Base-by-base conservation (phyloP, 441 rosid genomes). In the Corymbia calophylla region DNA sequence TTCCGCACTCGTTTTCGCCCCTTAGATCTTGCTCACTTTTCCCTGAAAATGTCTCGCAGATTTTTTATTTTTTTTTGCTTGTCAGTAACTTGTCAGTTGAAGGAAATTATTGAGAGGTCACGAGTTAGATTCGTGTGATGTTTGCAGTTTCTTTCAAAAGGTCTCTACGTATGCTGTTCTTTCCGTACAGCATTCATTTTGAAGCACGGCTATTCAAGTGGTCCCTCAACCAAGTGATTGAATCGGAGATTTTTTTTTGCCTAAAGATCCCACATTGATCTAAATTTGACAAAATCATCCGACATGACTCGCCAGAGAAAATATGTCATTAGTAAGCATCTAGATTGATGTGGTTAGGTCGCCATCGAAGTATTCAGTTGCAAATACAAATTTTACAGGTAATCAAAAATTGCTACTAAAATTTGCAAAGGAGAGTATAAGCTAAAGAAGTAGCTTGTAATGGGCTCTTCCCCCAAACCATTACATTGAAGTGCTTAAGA, bases 401-500 rank as follows among this genome's bases (percentile, higher is more conserved):
- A 11, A 73, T 39, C 49, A 48, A 5, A 21, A 21, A 5, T 19
- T 25, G 49, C 82, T 7, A 44, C 82, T 12, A 17, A 23, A 39
- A 73, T 39, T 21, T 73, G 82, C n/a, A 17, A 12, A 6, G 51
- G n/a, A 73, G 27, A 23, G 84, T 39, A 73, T 49, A 5, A 73
- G 84, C 51, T 19, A 2, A n/a, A 73, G 84, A 77, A 39, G 51
- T n/a, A 3, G 84, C 51, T 73, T 9, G 16, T 25, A 17, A 39
- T 1, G 3, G 5, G n/a, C 9, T 73, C 51, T 39, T 44, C 29
- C 29, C 9, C 51, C 3, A 73, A 23, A 73, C 25, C 16, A 23
- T 11, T 56, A 86, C 47, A 73, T 91, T 4, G 80, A 87, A 84
- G 91, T 86, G 31, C 21, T 92, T 90, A 92, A 92, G 53, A 91